Conservation (phyloP, 805 yeast species). For the Candida coquimbonensis region DNA sequence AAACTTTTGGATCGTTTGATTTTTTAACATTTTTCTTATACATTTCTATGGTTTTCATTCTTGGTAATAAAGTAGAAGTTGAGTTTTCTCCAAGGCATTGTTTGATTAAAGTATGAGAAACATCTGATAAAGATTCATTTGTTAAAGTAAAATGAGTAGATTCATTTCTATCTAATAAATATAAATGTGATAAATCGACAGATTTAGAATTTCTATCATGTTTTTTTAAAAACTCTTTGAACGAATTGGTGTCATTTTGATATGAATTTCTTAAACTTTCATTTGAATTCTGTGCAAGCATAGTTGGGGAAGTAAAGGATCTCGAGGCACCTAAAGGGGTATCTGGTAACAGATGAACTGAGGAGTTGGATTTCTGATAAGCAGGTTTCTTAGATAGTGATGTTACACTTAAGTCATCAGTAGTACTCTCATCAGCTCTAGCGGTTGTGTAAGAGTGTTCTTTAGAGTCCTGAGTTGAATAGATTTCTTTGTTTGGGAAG, state of each 20-base stretch:
- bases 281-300: not conserved
- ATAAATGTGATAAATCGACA: slow-evolving; percentile 36
- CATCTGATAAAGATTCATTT: slow-evolving; percentile 38
- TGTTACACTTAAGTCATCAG: too few species aligned
- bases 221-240: slow-evolving; percentile 1
- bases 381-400: too few species aligned
- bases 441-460: too few species aligned
- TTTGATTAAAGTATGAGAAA: slow-evolving; percentile 44
- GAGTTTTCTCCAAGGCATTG: slow-evolving; percentile 48
- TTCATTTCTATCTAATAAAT: slow-evolving; percentile 26
- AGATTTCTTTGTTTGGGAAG: too few species aligned
- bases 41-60: slow-evolving; percentile 78
- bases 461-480: not conserved
- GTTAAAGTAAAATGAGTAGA: slow-evolving; percentile 32
- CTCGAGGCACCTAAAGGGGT: slow-evolving; percentile 17
- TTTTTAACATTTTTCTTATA: slow-evolving; percentile 81
- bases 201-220: slow-evolving; percentile 28
- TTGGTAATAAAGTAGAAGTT: slow-evolving; percentile 48
- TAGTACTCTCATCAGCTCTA: too few species aligned
- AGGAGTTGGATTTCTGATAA: too few species aligned
- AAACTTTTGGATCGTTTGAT: slow-evolving; percentile 77
- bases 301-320: slow-evolving; percentile 16
- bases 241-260: not conserved
- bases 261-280: not conserved
- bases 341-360: slow-evolving; percentile 6